These are phyloP conservation scores for Fusarium camptoceras DNA, from an alignment of 2,329 filamentous ascomycete genomes.

Conservation along the genomic window DNA sequence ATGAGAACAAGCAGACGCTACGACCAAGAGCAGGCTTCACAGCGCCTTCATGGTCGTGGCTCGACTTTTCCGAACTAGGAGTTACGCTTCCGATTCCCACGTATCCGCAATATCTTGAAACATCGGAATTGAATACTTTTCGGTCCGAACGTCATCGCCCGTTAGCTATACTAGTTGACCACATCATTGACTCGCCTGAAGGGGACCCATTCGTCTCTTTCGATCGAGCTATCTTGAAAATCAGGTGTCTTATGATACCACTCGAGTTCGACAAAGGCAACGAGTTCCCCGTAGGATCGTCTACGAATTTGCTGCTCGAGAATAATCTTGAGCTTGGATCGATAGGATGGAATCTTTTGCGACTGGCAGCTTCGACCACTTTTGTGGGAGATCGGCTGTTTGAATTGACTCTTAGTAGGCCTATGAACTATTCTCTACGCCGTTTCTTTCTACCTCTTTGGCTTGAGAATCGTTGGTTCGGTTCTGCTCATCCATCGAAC, in stretches of 20 bases:
- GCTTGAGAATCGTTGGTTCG: background rate
- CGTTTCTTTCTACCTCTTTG: background rate
- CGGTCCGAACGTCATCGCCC: no score
- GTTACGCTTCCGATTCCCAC: rapidly evolving
- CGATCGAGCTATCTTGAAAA: background rate
- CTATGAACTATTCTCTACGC: rapidly evolving
- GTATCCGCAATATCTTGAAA: rapidly evolving
- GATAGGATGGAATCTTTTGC: background rate
- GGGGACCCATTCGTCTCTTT: background rate
- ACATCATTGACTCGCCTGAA: rapidly evolving
- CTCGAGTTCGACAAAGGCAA: rapidly evolving
- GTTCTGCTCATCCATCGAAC: no score
- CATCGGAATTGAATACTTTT: background rate
- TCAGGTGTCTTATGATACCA: background rate
- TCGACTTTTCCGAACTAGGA: background rate
- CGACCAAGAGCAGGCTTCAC: no score
- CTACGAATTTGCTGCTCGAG: no score
- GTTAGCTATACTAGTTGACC: background rate
- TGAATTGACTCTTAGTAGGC: rapidly evolving
- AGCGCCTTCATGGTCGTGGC: background rate
- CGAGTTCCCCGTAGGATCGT: background rate
- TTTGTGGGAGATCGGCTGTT: no score
- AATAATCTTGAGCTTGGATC: rapidly evolving
- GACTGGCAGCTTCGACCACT: rapidly evolving
- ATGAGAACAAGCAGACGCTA: no score